Evolutionary conservation across 495 filamentous ascomycete genomes (phyloP), one percentile per base, ranked within the genome.

Genomic region (Podospora australis): DNA sequence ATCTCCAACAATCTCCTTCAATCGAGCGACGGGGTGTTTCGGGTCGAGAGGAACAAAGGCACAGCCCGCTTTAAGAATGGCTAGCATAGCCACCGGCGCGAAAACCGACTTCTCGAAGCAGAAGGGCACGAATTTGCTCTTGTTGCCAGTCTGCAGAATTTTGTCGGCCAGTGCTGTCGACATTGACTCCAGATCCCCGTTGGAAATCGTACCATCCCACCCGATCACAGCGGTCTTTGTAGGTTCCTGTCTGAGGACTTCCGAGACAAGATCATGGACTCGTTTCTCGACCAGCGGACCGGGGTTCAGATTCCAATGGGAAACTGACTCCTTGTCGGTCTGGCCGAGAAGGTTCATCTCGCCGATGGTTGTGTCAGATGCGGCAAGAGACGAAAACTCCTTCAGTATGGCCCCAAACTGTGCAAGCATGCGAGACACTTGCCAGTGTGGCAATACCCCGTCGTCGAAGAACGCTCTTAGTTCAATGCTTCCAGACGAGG

Each of bases 31-130:
- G 22, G 80, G 80, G 48, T 84, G 78, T 3, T 66, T 64, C 10
- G 80, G 74, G 26, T 82, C 78, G 17, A 83, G 59, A 3, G 78
- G 77, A 14, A 81, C 78, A 52, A 64, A 69, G 22, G 52, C 66
- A 3, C 57, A 72, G 9, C 74, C 74, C 9, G 73, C 64, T 32
- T 68, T 71, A 35, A 77, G 48, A 9, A 77, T 58, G 2, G 64
- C 75, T 10, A 79, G 49, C 14, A 72, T 64, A 1, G 70, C 64
- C 8, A 78, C 66, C n/a, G 70, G 45, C 25, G 65, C 60, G 60
- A 63, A 66, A 10, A 57, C 45, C 8, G 74, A 78, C 57, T 78
- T 79, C 41, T 78, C 70, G 6, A 78, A 58, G 48, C 65, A 70
- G 20, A 80, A 54, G 0, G 70, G 70, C 13, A 78, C 63, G 30